Base-by-base conservation (phyloP, 1,139 yeast genomes). In the Yarrowia galli region DNA sequence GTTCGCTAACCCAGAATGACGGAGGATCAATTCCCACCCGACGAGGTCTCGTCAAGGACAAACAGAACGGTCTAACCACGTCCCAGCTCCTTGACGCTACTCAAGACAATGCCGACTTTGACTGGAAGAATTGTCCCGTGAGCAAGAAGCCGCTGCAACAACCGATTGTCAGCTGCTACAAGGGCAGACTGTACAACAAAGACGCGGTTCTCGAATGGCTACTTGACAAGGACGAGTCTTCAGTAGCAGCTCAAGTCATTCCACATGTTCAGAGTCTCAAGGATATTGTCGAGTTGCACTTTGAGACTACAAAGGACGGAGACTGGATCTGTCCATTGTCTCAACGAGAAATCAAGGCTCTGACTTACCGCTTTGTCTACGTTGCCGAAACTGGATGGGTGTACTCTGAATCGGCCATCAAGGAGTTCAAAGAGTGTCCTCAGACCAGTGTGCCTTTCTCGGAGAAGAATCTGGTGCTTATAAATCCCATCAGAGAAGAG, bases 101-200 rank as follows among this genome's bases (percentile, higher is more conserved):
- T 70, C 74, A 76, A 68, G 71, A 72, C 61, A 73, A 74, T 56
- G 70, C 72, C 23, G 71, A 67, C n/a, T 77, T 75, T 54, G 68
- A 73, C 48, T 81, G 88, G 85, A 74, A 80, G 67, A 75, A 76
- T 7, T 86, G 89, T 70, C 74, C 78, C 4, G 71, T 87, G 23
- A 78, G 84, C 1, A 80, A 80, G 2, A 76, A 77, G 25, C 76
- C 75, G 13, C 77, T 86, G 23, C 73, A 70, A 12, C 75, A 75
- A 8, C 91, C 89, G 0, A 79, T 91, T 3, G 91, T 89, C 8
- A 85, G 92, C 38, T 97, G 92, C 77, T 89, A 82, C 74, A 79
- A 79, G 69, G 98, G 98, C 0, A 76, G 81, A 43, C 74, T 92
- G n/a, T 90, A 85, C 75, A 85, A 87, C 71, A 91, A 90, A 72